Percentiles rank a stretch among this genome's conserved stretches.
phyloP scores from a whole-genome alignment of 257 asterid species.

The Scutellaria galericulata region DNA sequence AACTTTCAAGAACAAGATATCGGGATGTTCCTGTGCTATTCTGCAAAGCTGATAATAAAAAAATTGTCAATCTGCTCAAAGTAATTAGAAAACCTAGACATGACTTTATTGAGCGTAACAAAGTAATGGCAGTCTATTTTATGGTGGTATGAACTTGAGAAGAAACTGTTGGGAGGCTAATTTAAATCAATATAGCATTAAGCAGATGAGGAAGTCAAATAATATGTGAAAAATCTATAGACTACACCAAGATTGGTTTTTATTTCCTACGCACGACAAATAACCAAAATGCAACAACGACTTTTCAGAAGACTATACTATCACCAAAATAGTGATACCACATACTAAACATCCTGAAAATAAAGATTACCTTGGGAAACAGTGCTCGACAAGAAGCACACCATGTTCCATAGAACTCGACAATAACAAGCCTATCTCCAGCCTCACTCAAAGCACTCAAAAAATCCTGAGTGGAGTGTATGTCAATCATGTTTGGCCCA shows the following conservation, averaged over 20 bases:
- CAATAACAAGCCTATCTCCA: conserved; percentile 83
- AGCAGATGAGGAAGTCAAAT: too few relatives aligned
- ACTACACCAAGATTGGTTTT: background rate
- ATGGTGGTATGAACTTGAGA: conserved; percentile 9
- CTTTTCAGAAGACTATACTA: conserved; percentile 20
- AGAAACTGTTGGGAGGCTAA: background rate
- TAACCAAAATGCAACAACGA: conserved; percentile 4
- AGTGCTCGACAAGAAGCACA: conserved; percentile 94
- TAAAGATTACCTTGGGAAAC: conserved; percentile 71
- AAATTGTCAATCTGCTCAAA: conserved; percentile 13
- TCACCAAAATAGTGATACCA: background rate
- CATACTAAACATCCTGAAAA: background rate
- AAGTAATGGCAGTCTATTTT: background rate
- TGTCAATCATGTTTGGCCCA: conserved; percentile 89
- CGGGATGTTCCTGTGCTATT: conserved; percentile 72
- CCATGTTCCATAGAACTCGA: conserved; percentile 92
- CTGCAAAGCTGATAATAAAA: conserved; percentile 69
- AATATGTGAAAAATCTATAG: background rate
- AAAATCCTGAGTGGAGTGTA: conserved; percentile 83
- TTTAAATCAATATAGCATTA: too few relatives aligned
- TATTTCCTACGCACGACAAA: background rate
- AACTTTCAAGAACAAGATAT: conserved; percentile 80
- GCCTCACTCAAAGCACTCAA: conserved; percentile 77
- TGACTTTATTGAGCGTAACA: background rate
- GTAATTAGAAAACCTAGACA: background rate